Conservation (phyloP, 306 rosid species). For the Cucurbita pepo region DNA sequence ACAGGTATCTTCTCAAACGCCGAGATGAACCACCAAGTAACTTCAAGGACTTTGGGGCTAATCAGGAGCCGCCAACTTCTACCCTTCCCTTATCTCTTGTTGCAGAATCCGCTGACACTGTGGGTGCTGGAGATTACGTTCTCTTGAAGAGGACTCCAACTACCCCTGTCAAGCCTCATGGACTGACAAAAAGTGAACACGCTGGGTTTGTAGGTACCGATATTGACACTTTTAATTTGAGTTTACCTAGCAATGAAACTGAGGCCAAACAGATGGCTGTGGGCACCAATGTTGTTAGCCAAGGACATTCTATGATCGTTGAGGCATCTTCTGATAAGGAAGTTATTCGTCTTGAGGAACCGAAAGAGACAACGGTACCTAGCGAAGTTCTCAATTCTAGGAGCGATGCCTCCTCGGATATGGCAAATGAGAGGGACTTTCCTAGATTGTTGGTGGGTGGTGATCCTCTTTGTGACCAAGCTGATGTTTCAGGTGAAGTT, state of each 20-base stretch:
- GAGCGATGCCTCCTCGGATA: constrained; percentile 4
- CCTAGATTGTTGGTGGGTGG: constrained; percentile 15
- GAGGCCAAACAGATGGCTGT: constrained; percentile 15
- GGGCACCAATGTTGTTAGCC: constrained; percentile 16
- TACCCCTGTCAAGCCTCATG: background rate
- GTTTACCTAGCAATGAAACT: constrained; percentile 22
- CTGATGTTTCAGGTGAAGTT: constrained; percentile 17
- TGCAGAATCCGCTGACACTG: constrained; percentile 35
- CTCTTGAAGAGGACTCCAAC: constrained; percentile 48
- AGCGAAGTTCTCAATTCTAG: background rate
- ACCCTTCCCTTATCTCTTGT: constrained; percentile 21
- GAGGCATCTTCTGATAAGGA: constrained; percentile 26
- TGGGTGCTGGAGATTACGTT: constrained; percentile 22
- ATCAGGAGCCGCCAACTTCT: constrained; percentile 19
- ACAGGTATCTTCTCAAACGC: constrained; percentile 75
- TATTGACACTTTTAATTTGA: constrained; percentile 17
- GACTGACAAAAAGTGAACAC: constrained; percentile 20
- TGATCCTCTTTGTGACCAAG: constrained; percentile 13
- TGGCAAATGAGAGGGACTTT: constrained; percentile 17
- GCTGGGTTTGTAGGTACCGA: constrained; percentile 15
- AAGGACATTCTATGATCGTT: constrained; percentile 13
- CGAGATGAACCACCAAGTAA: constrained; percentile 52
- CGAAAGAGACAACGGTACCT: background rate
- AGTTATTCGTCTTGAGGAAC: background rate
- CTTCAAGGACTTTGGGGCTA: constrained; percentile 3